Conservation (phyloP, 1,139 yeast genomes). For the Lodderomyces parapsilosis region DNA sequence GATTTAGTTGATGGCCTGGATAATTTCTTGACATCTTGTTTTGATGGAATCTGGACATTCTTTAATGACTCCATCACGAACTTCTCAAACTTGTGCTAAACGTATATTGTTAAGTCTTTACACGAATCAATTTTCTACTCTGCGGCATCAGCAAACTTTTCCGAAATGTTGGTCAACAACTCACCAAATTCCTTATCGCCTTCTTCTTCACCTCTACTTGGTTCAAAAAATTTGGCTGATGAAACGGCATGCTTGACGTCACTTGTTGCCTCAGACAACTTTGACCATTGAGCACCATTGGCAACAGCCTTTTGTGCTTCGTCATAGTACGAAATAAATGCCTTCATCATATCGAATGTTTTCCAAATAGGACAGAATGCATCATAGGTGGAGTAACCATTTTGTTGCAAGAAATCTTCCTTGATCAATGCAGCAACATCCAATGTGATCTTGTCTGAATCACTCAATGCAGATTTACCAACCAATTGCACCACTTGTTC, state of each 20-base stretch:
- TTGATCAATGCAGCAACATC: slow-evolving; percentile 90
- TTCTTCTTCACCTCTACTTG: slow-evolving; percentile 83
- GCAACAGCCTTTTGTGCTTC: slow-evolving; percentile 98
- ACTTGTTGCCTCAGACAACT: slow-evolving; percentile 80
- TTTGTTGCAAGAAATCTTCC: slow-evolving; percentile 98
- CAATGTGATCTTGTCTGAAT: slow-evolving; percentile 91
- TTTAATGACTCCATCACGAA: background rate
- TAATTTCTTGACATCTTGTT: slow-evolving; percentile 15
- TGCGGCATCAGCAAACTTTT: slow-evolving; percentile 92
- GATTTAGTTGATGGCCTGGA: slow-evolving; percentile 17
- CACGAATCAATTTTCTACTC: slow-evolving; percentile 46
- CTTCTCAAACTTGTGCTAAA: background rate
- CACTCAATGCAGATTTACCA: slow-evolving; percentile 97
- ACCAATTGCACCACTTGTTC: slow-evolving; percentile 99
- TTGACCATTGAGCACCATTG: slow-evolving; percentile 93
- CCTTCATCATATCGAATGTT: slow-evolving; percentile 97
- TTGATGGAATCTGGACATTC: slow-evolving; percentile 13
- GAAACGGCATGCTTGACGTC: slow-evolving; percentile 94
- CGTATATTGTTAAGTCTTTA: slow-evolving; percentile 1
- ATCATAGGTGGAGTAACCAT: slow-evolving; percentile 97
- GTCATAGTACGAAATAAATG: slow-evolving; percentile 85
- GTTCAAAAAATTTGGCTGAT: slow-evolving; percentile 93
- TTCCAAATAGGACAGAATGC: slow-evolving; percentile 99
- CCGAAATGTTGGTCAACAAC: slow-evolving; percentile 72
- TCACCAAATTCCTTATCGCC: slow-evolving; percentile 74